phyloP scores from a whole-genome alignment of 2,329 filamentous ascomycete species.

The Thermoascus crustaceus region DNA sequence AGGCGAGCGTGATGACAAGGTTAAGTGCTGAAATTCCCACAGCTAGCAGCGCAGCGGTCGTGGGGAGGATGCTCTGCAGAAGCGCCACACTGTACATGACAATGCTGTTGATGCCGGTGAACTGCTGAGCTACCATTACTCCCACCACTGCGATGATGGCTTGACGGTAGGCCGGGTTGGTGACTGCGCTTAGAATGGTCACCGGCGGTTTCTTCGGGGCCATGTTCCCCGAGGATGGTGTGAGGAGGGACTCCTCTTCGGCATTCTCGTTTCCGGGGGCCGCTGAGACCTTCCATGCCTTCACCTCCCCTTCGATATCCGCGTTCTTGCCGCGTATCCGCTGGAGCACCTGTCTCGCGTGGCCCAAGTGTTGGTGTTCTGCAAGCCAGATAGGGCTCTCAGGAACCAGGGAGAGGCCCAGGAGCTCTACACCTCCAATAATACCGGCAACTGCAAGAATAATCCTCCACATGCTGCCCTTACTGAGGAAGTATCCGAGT shows the following conservation, averaged over 20 bases:
- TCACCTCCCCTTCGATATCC: conserved; percentile 67
- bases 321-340: conserved; percentile 62
- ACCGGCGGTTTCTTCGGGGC: conserved; percentile 59
- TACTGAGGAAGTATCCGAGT: conserved; percentile 79
- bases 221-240: conserved; percentile 48
- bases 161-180: conserved; percentile 59
- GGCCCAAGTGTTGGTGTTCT: conserved; percentile 50
- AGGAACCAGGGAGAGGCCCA: conserved; percentile 66
- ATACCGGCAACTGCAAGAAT: conserved; percentile 67
- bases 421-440: conserved; percentile 58
- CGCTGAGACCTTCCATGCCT: conserved; percentile 45
- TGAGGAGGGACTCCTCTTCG: conserved; percentile 66
- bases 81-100: conserved; percentile 98
- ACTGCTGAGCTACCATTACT: conserved; percentile 86
- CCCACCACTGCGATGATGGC: conserved; percentile 77
- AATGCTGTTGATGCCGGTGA: conserved; percentile 92
- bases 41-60: conserved; percentile 74
- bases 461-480: conserved; percentile 70
- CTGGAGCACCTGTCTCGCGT: conserved; percentile 61
- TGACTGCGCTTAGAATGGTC: conserved; percentile 58
- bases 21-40: conserved; percentile 84
- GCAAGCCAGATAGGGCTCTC: conserved; percentile 88
- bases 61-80: conserved; percentile 68
- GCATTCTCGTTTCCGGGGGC: conserved; percentile 25
- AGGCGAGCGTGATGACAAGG: conserved; percentile 69